These are phyloP conservation scores for Thymus mandschuricus DNA, from an alignment of 257 asterid species.

Conservation along the genomic window DNA sequence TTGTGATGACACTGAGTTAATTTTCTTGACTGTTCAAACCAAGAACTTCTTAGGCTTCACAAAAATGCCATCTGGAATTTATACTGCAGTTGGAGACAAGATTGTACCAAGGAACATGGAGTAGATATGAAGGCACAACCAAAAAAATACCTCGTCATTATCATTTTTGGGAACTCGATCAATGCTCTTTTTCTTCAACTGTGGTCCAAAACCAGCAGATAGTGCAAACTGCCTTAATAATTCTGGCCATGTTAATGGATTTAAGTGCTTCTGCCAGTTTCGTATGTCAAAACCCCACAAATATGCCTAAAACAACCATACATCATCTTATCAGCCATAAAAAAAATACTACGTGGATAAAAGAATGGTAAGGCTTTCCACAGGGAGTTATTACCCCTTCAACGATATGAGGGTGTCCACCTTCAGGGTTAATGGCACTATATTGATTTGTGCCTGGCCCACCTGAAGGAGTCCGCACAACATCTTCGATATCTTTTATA, in stretches of 20 bases:
- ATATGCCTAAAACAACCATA: conserved; percentile 63
- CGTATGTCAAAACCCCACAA: conserved; percentile 96
- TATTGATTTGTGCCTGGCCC: conserved; percentile 99
- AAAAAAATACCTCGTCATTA: conserved; percentile 65
- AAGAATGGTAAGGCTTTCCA: conserved; percentile 11
- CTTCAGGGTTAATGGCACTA: conserved; percentile 94
- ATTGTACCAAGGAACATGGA: neutral
- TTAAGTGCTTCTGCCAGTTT: conserved; percentile 88
- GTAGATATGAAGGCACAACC: conserved; percentile 5
- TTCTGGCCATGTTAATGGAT: conserved; percentile 96
- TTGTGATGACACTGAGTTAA: neutral
- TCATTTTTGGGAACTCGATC: conserved; percentile 59
- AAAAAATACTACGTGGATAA: neutral
- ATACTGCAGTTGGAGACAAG: conserved; percentile 3
- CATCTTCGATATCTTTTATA: conserved; percentile 95
- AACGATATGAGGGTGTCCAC: conserved; percentile 97
- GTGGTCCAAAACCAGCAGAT: conserved; percentile 96
- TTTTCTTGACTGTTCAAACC: conserved; percentile 8
- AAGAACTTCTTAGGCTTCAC: neutral
- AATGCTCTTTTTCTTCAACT: conserved; percentile 66
- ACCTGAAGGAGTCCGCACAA: conserved; percentile 92
- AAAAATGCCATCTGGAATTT: neutral
- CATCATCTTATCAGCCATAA: conserved; percentile 26
- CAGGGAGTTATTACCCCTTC: conserved; percentile 79
- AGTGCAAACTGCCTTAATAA: conserved; percentile 90